Percentiles rank a stretch among this genome's conserved stretches.
Evolutionary conservation across 345 rosid species (phyloP).

Genomic region (Brassica juncea): DNA sequence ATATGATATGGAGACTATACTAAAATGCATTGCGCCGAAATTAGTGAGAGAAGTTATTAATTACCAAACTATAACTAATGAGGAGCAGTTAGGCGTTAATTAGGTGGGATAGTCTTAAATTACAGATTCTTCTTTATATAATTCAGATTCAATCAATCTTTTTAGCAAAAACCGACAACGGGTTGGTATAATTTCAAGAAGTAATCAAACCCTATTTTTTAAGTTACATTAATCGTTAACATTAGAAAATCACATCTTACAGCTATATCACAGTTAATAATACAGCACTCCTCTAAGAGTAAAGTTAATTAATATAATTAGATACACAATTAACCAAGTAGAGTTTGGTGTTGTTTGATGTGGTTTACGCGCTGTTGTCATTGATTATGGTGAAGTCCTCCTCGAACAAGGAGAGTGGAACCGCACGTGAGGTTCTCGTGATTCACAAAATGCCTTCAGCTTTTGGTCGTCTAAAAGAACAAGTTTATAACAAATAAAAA

Average conservation of each 20-base stretch:
- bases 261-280: slow-evolving; percentile 26
- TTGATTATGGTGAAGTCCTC: slow-evolving; percentile 36
- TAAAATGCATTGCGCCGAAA: slow-evolving; percentile 15
- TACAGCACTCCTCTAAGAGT: background rate
- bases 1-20: background rate
- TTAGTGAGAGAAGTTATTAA: slow-evolving; percentile 21
- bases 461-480: slow-evolving; percentile 41
- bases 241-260: slow-evolving; percentile 5
- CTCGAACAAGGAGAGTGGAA: slow-evolving; percentile 56
- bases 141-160: slow-evolving; percentile 19
- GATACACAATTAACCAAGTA: slow-evolving; percentile 29
- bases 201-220: slow-evolving; percentile 4
- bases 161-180: slow-evolving; percentile 24
- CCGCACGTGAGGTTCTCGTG: slow-evolving; percentile 91
- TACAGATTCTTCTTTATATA: slow-evolving; percentile 17
- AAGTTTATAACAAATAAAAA: background rate
- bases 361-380: slow-evolving; percentile 35
- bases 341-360: slow-evolving; percentile 25
- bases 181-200: slow-evolving; percentile 37
- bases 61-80: slow-evolving; percentile 34
- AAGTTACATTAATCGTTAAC: background rate
- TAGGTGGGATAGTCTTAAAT: slow-evolving; percentile 31
- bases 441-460: slow-evolving; percentile 59
- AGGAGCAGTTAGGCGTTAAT: slow-evolving; percentile 39
- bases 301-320: slow-evolving; percentile 10